These are phyloP conservation scores for Rhizophagus prolifer DNA, from an alignment of 192 early-diverging fungal species.

Conservation along the genomic window DNA sequence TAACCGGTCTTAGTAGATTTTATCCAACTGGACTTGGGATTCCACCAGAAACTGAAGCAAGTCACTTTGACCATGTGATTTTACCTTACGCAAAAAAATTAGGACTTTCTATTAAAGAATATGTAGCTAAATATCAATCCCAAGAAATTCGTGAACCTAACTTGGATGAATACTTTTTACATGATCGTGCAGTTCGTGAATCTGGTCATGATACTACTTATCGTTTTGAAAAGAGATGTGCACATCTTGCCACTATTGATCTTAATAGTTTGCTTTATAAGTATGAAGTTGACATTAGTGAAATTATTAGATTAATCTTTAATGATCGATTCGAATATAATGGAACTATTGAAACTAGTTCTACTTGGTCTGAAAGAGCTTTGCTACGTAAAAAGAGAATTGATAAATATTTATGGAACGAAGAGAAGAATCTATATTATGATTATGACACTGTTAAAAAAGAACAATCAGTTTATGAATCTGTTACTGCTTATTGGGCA, in stretches of 20 bases:
- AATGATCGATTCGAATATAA: constrained; percentile 53
- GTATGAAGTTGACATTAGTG: constrained; percentile 90
- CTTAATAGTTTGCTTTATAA: constrained; percentile 92
- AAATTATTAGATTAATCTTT: constrained; percentile 62
- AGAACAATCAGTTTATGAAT: constrained; percentile 77
- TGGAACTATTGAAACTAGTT: constrained; percentile 47
- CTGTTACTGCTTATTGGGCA: constrained; percentile 85
- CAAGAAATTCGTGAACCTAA: constrained; percentile 73
- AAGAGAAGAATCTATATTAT: constrained; percentile 74
- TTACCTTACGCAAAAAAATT: constrained; percentile 72
- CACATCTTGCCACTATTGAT: constrained; percentile 90
- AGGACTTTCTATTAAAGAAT: constrained; percentile 70
- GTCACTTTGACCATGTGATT: constrained; percentile 86
- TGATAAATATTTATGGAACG: constrained; percentile 85
- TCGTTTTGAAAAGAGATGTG: constrained; percentile 87
- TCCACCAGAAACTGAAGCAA: constrained; percentile 96
- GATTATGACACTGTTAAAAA: constrained; percentile 82
- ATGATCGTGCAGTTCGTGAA: constrained; percentile 96
- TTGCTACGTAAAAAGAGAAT: constrained; percentile 61
- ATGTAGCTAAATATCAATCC: constrained; percentile 68
- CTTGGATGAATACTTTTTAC: constrained; percentile 93
- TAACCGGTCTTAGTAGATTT: constrained; percentile 79
- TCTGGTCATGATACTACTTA: constrained; percentile 98
- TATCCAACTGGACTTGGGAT: constrained; percentile 89
- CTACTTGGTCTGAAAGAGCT: constrained; percentile 67